Base-by-base conservation (phyloP, 139 green algal species). In the Chlamydomonas asymmetrica region DNA sequence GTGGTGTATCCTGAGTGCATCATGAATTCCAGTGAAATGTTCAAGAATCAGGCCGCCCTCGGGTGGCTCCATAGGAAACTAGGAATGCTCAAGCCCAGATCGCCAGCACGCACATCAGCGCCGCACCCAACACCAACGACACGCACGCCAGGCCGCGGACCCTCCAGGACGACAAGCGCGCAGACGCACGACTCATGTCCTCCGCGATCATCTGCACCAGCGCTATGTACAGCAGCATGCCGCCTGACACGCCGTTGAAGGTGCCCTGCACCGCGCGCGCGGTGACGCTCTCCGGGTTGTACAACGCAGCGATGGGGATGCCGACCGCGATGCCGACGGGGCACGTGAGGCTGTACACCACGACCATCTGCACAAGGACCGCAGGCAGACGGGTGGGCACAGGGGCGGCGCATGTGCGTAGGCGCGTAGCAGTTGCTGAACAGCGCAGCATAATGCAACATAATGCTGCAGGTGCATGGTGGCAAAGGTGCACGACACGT, bases 191-290 rank as follows among this genome's bases (percentile, higher is more conserved):
- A 4, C 68, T 39, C 68, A 75, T 63, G 68, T 75, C 68, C 54
- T 75, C 68, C 16, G 68, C 68, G n/a, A 75, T 23, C 62, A 68
- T 38, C 40, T 71, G 72, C 38, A 84, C 79, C 40, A 84, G 79
- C 9, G 60, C 65, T 60, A 84, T 78, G 68, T 82, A 82, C 13
- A 82, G 69, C 56, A 82, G 68, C 76, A 82, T 82, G 68, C 76
- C 76, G 31, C 60, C 76, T 23, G 68, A 78, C 23, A 76, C 68
- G 34, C 60, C 76, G 50, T 82, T 82, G 68, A 76, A 61, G 2
- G 62, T 31, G 38, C 76, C 76, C 68, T 82, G 68, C 23, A 74
- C 41, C 22, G 27, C 63, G 5, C 67, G 50, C 29, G 63, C 41
- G 20, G 27, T 41, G 32, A 31, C 43, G 32, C 23, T 45, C 45